A percentile compares a stretch with the other conserved stretches of the same genome.
These are phyloP conservation scores for Penicillium sp. DNA, from an alignment of 2,329 filamentous ascomycete genomes.

Conservation along the genomic window DNA sequence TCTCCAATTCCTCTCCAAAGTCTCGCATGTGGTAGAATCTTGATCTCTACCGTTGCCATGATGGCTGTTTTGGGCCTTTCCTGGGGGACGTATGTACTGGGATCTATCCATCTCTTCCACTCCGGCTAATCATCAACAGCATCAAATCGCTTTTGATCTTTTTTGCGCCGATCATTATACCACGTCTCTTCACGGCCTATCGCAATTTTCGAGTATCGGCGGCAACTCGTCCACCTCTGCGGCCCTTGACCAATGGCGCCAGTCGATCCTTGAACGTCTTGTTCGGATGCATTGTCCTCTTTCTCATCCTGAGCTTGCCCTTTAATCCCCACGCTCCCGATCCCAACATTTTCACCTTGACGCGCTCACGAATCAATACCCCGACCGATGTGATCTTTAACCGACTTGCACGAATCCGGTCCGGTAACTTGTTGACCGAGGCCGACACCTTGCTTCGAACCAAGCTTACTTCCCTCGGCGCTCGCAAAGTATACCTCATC, in stretches of 20 bases:
- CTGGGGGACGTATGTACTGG: slow-evolving; percentile 29
- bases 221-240: slow-evolving; percentile 34
- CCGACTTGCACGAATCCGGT: slow-evolving; percentile 53
- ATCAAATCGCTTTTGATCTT: slow-evolving; percentile 42
- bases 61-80: slow-evolving; percentile 30
- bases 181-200: slow-evolving; percentile 36
- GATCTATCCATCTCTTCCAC: neutral
- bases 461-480: slow-evolving; percentile 65
- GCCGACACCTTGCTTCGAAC: slow-evolving; percentile 60
- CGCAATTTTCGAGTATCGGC: slow-evolving; percentile 32
- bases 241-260: slow-evolving; percentile 33
- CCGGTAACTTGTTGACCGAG: slow-evolving; percentile 38
- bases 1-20: neutral
- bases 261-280: slow-evolving; percentile 45
- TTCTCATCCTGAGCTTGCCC: slow-evolving; percentile 60
- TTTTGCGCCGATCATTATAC: slow-evolving; percentile 40
- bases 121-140: slow-evolving; percentile 22
- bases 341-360: slow-evolving; percentile 68
- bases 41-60: slow-evolving; percentile 3
- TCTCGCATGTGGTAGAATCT: slow-evolving; percentile 19
- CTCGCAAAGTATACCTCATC: slow-evolving; percentile 72
- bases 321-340: slow-evolving; percentile 52
- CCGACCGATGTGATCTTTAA: slow-evolving; percentile 79
- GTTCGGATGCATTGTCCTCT: slow-evolving; percentile 49
- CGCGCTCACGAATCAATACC: slow-evolving; percentile 75